Conservation (phyloP, 345 rosid genomes). For the Euphorbia tirucalli region DNA sequence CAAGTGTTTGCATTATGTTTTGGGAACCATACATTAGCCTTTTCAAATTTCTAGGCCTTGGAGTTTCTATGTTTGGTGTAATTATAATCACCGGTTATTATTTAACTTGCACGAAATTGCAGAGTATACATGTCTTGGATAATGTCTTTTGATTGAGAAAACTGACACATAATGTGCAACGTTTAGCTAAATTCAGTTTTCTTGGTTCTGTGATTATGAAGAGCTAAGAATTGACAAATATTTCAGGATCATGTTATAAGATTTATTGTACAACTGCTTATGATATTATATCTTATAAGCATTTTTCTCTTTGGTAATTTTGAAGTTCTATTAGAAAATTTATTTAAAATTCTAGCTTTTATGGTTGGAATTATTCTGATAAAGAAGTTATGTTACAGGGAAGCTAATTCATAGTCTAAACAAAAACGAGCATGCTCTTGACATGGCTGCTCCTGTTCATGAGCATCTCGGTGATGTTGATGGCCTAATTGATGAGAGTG, state of each 20-base stretch:
- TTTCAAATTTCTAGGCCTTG: neutral
- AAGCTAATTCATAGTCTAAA: constrained; percentile 78
- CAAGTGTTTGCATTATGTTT: neutral
- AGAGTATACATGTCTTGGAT: neutral
- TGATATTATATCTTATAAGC: neutral
- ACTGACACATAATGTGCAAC: neutral
- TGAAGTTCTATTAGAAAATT: neutral
- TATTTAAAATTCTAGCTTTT: neutral
- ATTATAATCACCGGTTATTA: neutral
- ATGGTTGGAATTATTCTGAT: constrained; percentile 7
- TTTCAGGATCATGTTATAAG: neutral
- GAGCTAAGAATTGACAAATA: neutral
- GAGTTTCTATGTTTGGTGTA: neutral
- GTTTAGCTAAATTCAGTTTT: neutral
- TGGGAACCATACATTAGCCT: neutral
- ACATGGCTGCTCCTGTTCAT: constrained; percentile 83
- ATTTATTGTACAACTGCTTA: neutral
- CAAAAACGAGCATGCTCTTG: constrained; percentile 88
- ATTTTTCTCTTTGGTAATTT: neutral
- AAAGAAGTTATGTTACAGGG: constrained; percentile 38
- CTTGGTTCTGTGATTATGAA: neutral
- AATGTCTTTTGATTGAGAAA: neutral
- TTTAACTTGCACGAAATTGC: neutral
- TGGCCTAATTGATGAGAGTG: constrained; percentile 35
- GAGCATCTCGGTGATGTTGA: constrained; percentile 46